Evolutionary conservation across 768 basidiomycete species (phyloP).

Genomic region (Daedaleopsis sinensis): DNA sequence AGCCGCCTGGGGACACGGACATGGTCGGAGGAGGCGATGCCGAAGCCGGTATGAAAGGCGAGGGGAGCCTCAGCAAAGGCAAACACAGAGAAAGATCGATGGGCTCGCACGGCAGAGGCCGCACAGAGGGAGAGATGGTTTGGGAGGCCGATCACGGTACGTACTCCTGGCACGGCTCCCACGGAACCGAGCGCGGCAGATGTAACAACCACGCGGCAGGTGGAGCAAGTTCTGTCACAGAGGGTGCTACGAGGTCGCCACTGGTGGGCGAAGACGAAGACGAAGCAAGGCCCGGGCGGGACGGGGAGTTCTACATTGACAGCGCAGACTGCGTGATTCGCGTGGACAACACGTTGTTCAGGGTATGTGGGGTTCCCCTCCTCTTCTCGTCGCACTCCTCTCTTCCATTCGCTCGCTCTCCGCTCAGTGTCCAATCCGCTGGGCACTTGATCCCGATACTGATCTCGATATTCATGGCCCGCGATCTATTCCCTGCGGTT

Average conservation of each 20-base stretch:
- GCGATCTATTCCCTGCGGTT: slow-evolving; percentile 15
- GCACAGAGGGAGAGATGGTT: background rate
- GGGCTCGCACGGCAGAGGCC: background rate
- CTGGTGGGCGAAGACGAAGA: slow-evolving; percentile 1
- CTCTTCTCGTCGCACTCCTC: background rate
- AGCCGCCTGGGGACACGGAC: slow-evolving; percentile 2
- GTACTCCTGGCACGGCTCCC: background rate
- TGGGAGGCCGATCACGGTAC: background rate
- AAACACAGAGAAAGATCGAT: slow-evolving; percentile 1
- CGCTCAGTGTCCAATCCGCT: slow-evolving; percentile 2
- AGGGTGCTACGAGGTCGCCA: background rate
- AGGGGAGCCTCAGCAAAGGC: background rate
- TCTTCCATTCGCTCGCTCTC: background rate
- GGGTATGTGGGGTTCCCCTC: slow-evolving; percentile 44
- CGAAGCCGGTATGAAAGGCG: slow-evolving; percentile 3
- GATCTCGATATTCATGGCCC: slow-evolving; percentile 8
- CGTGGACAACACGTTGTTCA: slow-evolving; percentile 68
- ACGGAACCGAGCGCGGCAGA: slow-evolving; percentile 2
- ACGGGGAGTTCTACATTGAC: slow-evolving; percentile 62
- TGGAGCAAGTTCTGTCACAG: slow-evolving; percentile 13
- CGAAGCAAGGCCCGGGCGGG: slow-evolving; percentile 32
- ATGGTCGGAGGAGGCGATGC: slow-evolving; percentile 7
- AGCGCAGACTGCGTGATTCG: slow-evolving; percentile 72
- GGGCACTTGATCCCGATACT: slow-evolving; percentile 16
- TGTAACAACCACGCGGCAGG: slow-evolving; percentile 9